phyloP scores from a whole-genome alignment of 805 yeast genomes.

The Blastobotrys chiropterorum region DNA sequence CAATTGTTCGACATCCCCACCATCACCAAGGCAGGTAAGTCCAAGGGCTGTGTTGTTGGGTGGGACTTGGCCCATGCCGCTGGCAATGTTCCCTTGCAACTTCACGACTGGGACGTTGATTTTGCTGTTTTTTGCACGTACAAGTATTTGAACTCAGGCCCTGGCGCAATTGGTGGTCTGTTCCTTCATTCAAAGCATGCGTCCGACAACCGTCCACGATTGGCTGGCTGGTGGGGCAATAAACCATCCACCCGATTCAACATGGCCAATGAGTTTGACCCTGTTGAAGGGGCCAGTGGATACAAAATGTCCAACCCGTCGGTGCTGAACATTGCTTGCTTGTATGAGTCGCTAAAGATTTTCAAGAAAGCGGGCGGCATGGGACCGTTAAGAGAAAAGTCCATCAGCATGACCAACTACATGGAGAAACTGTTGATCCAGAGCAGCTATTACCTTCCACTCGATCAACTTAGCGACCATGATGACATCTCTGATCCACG shows the following conservation, averaged over 20 bases:
- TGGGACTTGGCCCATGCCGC: conserved; percentile 97
- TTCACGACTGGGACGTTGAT: conserved; percentile 89
- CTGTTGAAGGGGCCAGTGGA: conserved; percentile 80
- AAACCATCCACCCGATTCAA: conserved; percentile 61
- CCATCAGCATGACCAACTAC: conserved; percentile 51
- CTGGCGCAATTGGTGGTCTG: conserved; percentile 88
- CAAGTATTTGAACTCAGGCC: conserved; percentile 86
- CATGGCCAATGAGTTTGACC: conserved; percentile 74
- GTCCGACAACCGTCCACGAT: conserved; percentile 45
- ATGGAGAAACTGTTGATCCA: conserved; percentile 42
- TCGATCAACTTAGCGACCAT: conserved; percentile 17
- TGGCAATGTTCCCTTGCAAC: conserved; percentile 70
- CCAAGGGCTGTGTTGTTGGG: conserved; percentile 50
- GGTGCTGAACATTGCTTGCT: conserved; percentile 74
- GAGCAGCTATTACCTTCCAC: conserved; percentile 42
- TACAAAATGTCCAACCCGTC: conserved; percentile 88
- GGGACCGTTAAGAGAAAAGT: conserved; percentile 45
- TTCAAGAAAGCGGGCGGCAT: conserved; percentile 62
- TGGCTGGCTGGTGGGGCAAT: conserved; percentile 99
- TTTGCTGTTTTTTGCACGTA: conserved; percentile 95
- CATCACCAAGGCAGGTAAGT: conserved; percentile 63
- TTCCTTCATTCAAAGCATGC: conserved; percentile 56
- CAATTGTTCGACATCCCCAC: conserved; percentile 68
- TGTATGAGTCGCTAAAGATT: conserved; percentile 59
- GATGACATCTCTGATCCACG: conserved; percentile 27